These are phyloP conservation scores for Ormosia semicastrata DNA, from an alignment of 306 rosid genomes.

Conservation along the genomic window DNA sequence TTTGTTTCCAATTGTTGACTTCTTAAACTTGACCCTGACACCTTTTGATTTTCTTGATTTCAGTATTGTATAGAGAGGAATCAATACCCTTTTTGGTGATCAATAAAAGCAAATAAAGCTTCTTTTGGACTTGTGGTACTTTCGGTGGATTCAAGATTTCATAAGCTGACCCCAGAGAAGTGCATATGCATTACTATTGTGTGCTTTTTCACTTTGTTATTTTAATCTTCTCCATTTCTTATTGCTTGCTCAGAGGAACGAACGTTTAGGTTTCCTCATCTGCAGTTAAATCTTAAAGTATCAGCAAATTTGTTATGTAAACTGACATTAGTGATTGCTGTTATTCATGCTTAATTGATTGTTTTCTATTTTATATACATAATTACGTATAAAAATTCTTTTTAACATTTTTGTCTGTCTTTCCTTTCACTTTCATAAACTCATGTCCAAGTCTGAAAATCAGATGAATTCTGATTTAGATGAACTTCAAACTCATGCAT, in stretches of 20 bases:
- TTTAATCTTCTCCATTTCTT: not conserved
- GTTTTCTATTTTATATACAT: not conserved
- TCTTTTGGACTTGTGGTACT: constrained; percentile 11
- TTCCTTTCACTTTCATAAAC: not conserved
- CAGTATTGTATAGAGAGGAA: constrained; percentile 15
- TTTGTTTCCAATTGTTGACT: not conserved
- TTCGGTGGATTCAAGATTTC: constrained; percentile 20
- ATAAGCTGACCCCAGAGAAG: constrained; percentile 14
- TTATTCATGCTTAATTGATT: not conserved
- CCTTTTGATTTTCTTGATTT: not conserved
- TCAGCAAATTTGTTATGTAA: not conserved
- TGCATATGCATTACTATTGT: not conserved
- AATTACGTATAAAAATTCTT: not conserved
- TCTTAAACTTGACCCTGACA: not conserved
- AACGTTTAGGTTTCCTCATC: not conserved
- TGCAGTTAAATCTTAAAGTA: not conserved
- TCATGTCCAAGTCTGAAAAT: not conserved
- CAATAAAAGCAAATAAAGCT: constrained; percentile 13
- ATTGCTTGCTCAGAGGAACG: not conserved
- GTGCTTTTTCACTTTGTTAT: not conserved
- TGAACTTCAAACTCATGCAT: not conserved
- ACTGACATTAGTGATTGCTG: not conserved
- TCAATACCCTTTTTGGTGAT: not conserved
- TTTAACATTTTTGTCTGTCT: not conserved
- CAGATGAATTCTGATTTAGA: not conserved